Conservation (phyloP, 805 yeast species). For the Metschnikowia picachoensis region DNA sequence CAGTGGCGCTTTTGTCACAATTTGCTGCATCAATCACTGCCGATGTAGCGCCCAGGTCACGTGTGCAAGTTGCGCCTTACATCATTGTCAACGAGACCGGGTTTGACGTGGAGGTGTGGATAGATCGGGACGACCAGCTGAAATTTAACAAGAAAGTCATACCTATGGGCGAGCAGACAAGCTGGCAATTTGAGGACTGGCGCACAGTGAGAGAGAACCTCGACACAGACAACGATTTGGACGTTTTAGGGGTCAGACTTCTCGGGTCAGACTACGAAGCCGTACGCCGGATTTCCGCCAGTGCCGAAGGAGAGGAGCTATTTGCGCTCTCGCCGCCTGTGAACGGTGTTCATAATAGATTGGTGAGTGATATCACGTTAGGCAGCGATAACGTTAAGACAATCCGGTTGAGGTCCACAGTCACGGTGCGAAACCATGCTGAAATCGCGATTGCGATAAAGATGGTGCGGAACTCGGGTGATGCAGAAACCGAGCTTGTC, state of each 20-base stretch:
- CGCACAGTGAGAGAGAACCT: constrained; percentile 74
- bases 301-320: constrained; percentile 79
- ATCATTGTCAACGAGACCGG: constrained; percentile 83
- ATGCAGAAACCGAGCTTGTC: constrained; percentile 20
- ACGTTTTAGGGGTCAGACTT: constrained; percentile 60
- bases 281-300: constrained; percentile 57
- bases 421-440: constrained; percentile 58
- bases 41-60: constrained; percentile 51
- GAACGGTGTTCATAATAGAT: constrained; percentile 63
- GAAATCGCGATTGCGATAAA: constrained; percentile 55
- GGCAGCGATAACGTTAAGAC: constrained; percentile 76
- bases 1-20: constrained; percentile 73
- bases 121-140: constrained; percentile 40
- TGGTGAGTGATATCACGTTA: constrained; percentile 66
- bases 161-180: constrained; percentile 46
- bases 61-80: constrained; percentile 84
- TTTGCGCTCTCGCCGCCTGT: constrained; percentile 62
- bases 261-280: constrained; percentile 53
- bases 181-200: constrained; percentile 98
- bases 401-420: constrained; percentile 73
- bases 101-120: constrained; percentile 74
- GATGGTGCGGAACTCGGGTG: constrained; percentile 33
- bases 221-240: constrained; percentile 59
- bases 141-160: constrained; percentile 32
- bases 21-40: constrained; percentile 56